Conservation (phyloP, 768 basidiomycete species). For the Auricularia cornea region DNA sequence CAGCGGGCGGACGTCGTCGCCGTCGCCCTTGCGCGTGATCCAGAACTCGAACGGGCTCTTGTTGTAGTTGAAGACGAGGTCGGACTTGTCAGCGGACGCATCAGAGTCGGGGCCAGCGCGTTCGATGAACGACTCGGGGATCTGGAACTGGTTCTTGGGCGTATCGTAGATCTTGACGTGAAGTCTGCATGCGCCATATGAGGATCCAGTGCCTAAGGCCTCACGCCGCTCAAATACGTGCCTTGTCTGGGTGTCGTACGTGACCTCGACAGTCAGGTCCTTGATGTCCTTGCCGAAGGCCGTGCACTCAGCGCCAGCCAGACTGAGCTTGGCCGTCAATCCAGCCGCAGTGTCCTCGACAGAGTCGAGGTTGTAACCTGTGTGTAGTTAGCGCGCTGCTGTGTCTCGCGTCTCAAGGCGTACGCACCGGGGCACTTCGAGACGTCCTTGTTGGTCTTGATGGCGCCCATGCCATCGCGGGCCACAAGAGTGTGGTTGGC, state of each 20-base stretch:
- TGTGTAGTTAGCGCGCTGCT: no score
- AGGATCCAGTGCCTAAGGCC: neutral
- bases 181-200: conserved; percentile 37
- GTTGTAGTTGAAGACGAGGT: conserved; percentile 63
- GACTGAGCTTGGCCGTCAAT: conserved; percentile 44
- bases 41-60: conserved; percentile 66
- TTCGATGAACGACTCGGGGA: conserved; percentile 41
- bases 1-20: conserved; percentile 38
- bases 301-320: conserved; percentile 44
- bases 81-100: conserved; percentile 26
- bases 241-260: conserved; percentile 40
- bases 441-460: no score
- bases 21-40: conserved; percentile 61
- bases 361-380: conserved; percentile 47
- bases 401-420: no score
- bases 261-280: conserved; percentile 40
- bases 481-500: no score
- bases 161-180: conserved; percentile 64
- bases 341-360: conserved; percentile 30
- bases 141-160: conserved; percentile 51
- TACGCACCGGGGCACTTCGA: no score
- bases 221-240: neutral
- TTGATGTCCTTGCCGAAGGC: conserved; percentile 50
- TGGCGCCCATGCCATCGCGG: no score
- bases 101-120: neutral